phyloP scores from a whole-genome alignment of 805 yeast species.

The Pichia deserticola region DNA sequence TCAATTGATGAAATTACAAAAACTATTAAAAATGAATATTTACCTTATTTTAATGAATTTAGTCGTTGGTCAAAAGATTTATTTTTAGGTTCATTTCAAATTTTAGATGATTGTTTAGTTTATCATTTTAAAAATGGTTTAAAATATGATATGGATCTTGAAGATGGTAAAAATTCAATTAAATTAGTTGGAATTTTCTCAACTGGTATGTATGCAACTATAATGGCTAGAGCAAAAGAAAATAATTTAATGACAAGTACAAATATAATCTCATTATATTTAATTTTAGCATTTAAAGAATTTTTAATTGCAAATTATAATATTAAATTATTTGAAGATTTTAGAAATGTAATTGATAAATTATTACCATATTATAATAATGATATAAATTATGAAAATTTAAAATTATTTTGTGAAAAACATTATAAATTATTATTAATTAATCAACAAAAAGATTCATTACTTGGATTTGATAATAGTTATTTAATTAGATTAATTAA shows the following conservation, averaged over 20 bases:
- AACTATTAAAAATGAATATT: conserved; percentile 6
- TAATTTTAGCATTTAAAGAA: conserved; percentile 1
- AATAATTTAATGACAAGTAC: no score
- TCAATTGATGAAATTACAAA: conserved; percentile 3
- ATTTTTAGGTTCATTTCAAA: conserved; percentile 1
- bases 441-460: neutral
- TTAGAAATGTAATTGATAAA: conserved; percentile 1
- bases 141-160: neutral
- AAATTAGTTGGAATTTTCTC: conserved; percentile 9
- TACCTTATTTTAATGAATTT: conserved; percentile 1
- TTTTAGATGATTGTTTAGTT: conserved; percentile 8
- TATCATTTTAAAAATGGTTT: conserved; percentile 9
- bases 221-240: no score
- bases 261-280: no score
- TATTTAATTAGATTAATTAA: conserved; percentile 8
- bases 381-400: conserved; percentile 8
- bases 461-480: conserved; percentile 8
- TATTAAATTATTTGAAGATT: conserved; percentile 3
- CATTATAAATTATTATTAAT: conserved; percentile 1
- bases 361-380: neutral
- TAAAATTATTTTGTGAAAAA: conserved; percentile 3
- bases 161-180: conserved; percentile 6
- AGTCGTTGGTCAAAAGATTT: neutral
- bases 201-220: conserved; percentile 9
- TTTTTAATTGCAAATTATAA: neutral